A percentile compares a stretch with the other conserved stretches of the same genome.
Conservation (phyloP, 306 rosid genomes). For the Cyamopsis tetragonoloba region DNA sequence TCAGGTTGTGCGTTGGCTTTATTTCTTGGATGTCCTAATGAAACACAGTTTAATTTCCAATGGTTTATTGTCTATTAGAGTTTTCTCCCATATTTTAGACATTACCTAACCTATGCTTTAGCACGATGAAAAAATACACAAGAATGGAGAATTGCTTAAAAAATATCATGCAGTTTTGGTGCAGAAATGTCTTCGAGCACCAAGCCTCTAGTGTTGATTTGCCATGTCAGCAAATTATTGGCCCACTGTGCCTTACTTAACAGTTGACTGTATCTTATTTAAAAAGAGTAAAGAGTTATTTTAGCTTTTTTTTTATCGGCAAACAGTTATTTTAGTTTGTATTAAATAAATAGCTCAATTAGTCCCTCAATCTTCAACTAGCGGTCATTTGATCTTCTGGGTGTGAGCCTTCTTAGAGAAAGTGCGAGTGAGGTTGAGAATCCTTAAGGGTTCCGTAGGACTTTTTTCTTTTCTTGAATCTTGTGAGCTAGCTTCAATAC, state of each 20-base stretch:
- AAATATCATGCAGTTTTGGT: not conserved
- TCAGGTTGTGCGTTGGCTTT: slow-evolving; percentile 46
- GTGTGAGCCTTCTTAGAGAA: too few relatives aligned
- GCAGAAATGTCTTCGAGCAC: not conserved
- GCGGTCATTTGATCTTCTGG: too few relatives aligned
- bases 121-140: not conserved
- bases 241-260: not conserved
- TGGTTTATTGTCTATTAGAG: not conserved
- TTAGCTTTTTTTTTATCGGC: too few relatives aligned
- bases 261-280: not conserved
- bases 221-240: not conserved
- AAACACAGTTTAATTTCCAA: not conserved
- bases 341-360: too few relatives aligned
- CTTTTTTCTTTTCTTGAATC: too few relatives aligned
- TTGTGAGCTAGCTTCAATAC: too few relatives aligned
- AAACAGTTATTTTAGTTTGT: too few relatives aligned
- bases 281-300: too few relatives aligned
- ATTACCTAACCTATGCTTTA: not conserved
- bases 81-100: not conserved
- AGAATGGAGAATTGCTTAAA: not conserved
- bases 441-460: too few relatives aligned
- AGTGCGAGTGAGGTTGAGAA: too few relatives aligned
- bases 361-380: too few relatives aligned
- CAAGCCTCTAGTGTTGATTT: not conserved
- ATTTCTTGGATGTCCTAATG: not conserved